Percentiles rank a stretch among this genome's conserved stretches.
Conservation (phyloP, 768 basidiomycete species). For the Sistotremastrum niveocremeum region DNA sequence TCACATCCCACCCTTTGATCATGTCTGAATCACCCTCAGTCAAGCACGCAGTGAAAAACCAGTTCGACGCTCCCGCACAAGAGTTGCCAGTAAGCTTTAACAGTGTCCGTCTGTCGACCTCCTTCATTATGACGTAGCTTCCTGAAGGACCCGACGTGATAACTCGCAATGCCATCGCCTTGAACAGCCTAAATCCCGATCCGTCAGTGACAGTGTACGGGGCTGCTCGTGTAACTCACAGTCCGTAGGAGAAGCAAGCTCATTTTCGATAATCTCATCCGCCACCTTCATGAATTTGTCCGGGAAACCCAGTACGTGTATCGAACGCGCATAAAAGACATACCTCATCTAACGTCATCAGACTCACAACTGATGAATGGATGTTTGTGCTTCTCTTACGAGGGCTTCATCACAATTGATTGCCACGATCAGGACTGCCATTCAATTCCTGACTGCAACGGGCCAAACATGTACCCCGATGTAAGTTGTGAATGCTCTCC, state of each 20-base stretch:
- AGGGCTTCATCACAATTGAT: background rate
- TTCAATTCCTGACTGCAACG: constrained; percentile 62
- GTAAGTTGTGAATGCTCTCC: background rate
- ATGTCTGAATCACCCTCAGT: too few species aligned
- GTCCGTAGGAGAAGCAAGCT: constrained; percentile 27
- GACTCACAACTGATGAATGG: constrained; percentile 78
- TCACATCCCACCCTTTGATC: too few species aligned
- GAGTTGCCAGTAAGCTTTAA: too few species aligned
- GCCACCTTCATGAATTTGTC: constrained; percentile 63
- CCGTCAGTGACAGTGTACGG: too few species aligned
- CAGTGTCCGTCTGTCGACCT: too few species aligned
- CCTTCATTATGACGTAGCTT: background rate
- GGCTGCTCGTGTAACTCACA: too few species aligned
- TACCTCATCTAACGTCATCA: constrained; percentile 9
- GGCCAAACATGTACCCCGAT: constrained; percentile 63
- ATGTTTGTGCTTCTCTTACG: constrained; percentile 17
- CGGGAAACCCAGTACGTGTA: constrained; percentile 51
- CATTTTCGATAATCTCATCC: constrained; percentile 37
- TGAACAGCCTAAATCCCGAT: too few species aligned
- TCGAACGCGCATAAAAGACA: too few species aligned
- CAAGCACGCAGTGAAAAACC: too few species aligned
- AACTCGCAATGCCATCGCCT: too few species aligned
- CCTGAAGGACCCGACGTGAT: constrained; percentile 4
- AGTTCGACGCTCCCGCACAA: too few species aligned
- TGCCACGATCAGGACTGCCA: constrained; percentile 26